Evolutionary conservation across 768 basidiomycete species (phyloP), one percentile per base, ranked within the genome.

Genomic region (Mycena leptocephala): DNA sequence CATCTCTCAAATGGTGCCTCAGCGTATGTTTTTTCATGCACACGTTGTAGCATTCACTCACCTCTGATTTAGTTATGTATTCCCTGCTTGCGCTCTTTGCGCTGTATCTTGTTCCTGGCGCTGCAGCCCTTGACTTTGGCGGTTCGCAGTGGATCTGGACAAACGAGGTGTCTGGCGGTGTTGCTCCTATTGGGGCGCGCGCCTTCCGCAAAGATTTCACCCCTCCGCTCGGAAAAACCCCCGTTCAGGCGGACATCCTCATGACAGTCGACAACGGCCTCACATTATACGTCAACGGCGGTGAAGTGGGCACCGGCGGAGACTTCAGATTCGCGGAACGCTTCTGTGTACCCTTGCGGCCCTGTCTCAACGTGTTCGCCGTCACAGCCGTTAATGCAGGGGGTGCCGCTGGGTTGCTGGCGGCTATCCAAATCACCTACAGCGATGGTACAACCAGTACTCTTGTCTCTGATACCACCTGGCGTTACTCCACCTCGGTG

Each of bases 211-310:
- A 82, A 51, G 80, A 79, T 28, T 84, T 80, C 56, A 79, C 76
- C 2, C 61, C 82, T 6, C 78, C 82, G 5, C 66, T 56, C 18
- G 83, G 81, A 4, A 85, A 82, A 65, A 79, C 73, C 13, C 82
- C 83, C 3, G 74, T 83, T 24, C 80, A 80, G 16, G 84, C 84
- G 24, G 81, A 84, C 37, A 80, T 85, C 35, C 74, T 85, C 51
- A 82, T 85, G 16, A 77, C 80, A 13, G 79, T 75, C 48, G 85
- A 86, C 77, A 82, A 85, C 70, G 76, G 66, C 5, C 83, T 81
- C 66, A 83, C 82, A 0, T 76, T 87, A n/a, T 87, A 79, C 58
- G 83, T 84, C 70, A 84, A 86, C 39, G 84, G 85, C 5, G 67
- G 64, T 14, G 3, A 70, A 58, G 76, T 85, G 85, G 84, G 16